Base-by-base conservation (phyloP, 2,329 filamentous ascomycete genomes). In the Microsporum ferrugineum region DNA sequence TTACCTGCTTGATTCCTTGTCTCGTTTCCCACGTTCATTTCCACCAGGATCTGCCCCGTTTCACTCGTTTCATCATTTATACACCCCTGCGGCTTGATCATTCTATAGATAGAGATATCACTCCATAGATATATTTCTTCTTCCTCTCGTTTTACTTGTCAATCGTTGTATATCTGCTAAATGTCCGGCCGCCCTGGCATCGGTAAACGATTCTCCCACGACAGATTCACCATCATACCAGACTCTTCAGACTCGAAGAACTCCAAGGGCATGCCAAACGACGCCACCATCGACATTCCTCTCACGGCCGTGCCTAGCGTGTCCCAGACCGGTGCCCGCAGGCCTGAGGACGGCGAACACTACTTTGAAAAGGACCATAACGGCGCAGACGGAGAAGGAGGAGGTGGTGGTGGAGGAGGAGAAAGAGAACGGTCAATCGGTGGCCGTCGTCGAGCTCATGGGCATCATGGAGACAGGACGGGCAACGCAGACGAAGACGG, bases 281-380 rank as follows among this genome's bases (percentile, higher is more conserved):
- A 83, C 67, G 78, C 77, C 49, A 83, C 81, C 31, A 82, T 82
- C 66, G 80, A 85, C 66, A 87, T 87, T 59, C 84, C 84, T 5
- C 75, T 87, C 64, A 78, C 82, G 65, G 78, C 76, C 56, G 80
- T 84, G 45, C 71, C 77, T 65, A 81, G 78, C 61, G 75, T 76
- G 63, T 73, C 75, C 58, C 76, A 77, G 62, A 76, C 75, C 10
- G 76, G 76, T 43, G 75, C 73, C 47, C 75, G 78, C 53, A 77
- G 75, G 64, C 68, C 66, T 60, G 72, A 73, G 62, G 72, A 70
- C 23, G 69, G 72, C 7, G 73, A 74, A 3, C 62, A 63, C 27
- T 70, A 72, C 62, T 62, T 65, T 34, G 73, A 76, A 60, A 74
- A 73, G 62, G 63, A 66, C 14, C 62, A 63, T 29, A 17, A 41